phyloP scores from a whole-genome alignment of 306 rosid species.

The Rosa lucieae region DNA sequence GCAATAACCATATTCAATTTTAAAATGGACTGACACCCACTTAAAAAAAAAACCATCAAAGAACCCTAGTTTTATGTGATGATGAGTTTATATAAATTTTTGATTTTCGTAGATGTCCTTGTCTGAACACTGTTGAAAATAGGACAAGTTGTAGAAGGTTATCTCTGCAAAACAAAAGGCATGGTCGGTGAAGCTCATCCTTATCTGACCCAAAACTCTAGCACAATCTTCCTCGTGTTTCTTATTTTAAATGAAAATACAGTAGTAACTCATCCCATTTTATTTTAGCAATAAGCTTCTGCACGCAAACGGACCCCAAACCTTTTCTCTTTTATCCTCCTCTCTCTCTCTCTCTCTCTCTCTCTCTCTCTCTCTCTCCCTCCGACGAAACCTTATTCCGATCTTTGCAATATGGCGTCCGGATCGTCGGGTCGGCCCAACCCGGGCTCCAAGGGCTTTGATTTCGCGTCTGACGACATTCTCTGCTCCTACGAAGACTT shows the following conservation, averaged over 20 bases:
- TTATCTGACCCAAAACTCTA: constrained; percentile 19
- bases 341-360: not conserved
- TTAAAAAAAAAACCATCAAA: no score
- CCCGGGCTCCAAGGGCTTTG: constrained; percentile 53
- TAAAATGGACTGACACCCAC: no score
- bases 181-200: constrained; percentile 45
- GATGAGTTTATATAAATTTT: no score
- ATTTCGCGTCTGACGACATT: constrained; percentile 69
- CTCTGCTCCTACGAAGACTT: constrained; percentile 66
- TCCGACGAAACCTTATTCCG: not conserved
- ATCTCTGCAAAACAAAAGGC: constrained; percentile 18
- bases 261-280: not conserved
- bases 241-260: not conserved
- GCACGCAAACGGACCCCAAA: constrained; percentile 12
- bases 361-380: constrained; percentile 11
- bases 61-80: no score
- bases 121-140: not conserved
- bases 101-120: not conserved
- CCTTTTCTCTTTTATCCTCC: not conserved
- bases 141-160: not conserved
- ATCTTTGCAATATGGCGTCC: constrained; percentile 68
- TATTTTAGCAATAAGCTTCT: not conserved
- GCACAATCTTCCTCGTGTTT: not conserved
- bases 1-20: no score
- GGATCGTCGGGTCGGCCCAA: constrained; percentile 77